Conservation (phyloP, 495 filamentous ascomycete genomes). For the Penicillium cataractarum region DNA sequence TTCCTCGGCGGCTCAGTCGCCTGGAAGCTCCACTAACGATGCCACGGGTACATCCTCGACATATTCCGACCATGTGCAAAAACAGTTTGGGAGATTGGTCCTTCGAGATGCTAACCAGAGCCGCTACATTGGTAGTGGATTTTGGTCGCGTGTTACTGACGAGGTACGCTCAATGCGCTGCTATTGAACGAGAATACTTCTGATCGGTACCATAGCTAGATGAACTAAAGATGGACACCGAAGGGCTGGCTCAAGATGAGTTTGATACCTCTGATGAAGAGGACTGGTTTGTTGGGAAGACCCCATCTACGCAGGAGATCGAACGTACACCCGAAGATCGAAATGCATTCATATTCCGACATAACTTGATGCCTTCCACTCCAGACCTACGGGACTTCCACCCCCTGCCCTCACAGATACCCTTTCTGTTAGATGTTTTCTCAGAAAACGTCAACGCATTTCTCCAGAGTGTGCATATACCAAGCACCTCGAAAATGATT, state of each 20-base stretch:
- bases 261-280: constrained; percentile 50
- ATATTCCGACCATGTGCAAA: constrained; percentile 25
- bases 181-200: neutral
- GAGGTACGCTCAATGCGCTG: constrained; percentile 46
- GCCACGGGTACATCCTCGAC: constrained; percentile 3
- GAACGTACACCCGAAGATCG: constrained; percentile 49
- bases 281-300: constrained; percentile 21
- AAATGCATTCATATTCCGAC: constrained; percentile 57
- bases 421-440: constrained; percentile 54
- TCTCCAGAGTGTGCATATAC: constrained; percentile 54
- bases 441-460: constrained; percentile 57
- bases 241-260: constrained; percentile 17
- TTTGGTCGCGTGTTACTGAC: constrained; percentile 57
- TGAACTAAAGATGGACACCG: constrained; percentile 44
- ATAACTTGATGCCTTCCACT: constrained; percentile 38
- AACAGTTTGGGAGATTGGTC: constrained; percentile 47
- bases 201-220: constrained; percentile 38
- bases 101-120: constrained; percentile 44
- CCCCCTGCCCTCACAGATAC: constrained; percentile 56
- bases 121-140: constrained; percentile 54
- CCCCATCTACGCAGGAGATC: constrained; percentile 42
- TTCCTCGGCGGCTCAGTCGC: constrained; percentile 22
- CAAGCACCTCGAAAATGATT: constrained; percentile 52
- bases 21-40: constrained; percentile 18
- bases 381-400: constrained; percentile 48